phyloP scores from a whole-genome alignment of 129 eudicot species.

The Lactuca saligna region DNA sequence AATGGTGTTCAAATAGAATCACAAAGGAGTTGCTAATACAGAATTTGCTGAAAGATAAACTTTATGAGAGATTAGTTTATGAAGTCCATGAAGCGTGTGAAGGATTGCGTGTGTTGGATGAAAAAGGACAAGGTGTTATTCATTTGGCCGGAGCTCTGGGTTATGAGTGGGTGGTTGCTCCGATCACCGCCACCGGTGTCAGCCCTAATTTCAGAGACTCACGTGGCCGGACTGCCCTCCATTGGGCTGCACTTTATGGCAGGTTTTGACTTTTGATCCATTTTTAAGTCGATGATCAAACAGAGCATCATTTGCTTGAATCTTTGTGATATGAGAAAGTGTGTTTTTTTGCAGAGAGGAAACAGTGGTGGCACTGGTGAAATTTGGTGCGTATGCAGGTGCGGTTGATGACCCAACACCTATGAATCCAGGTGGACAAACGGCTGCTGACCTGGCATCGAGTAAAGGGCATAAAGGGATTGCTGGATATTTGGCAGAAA shows the following conservation, averaged over 20 bases:
- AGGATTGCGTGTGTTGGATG: conserved; percentile 30
- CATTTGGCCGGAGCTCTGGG: conserved; percentile 47
- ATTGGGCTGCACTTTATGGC: conserved; percentile 46
- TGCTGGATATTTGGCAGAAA: conserved; percentile 45
- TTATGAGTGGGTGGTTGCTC: conserved; percentile 38
- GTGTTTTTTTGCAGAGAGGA: conserved; percentile 30
- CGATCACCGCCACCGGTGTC: conserved; percentile 37
- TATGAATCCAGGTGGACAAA: conserved; percentile 32
- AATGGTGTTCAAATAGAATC: conserved; percentile 10
- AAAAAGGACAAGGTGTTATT: conserved; percentile 38
- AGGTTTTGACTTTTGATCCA: conserved; percentile 17
- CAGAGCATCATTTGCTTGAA: not conserved
- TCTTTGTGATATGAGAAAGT: not conserved
- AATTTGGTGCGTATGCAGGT: conserved; percentile 35
- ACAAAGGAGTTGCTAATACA: conserved; percentile 22
- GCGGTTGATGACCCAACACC: conserved; percentile 40
- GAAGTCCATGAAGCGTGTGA: conserved; percentile 27
- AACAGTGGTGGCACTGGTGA: conserved; percentile 30
- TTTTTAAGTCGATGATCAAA: not conserved
- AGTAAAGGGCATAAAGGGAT: conserved; percentile 41
- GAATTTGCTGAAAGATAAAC: conserved; percentile 39
- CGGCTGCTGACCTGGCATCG: conserved; percentile 43
- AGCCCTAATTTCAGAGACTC: conserved; percentile 40
- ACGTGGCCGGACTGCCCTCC: conserved; percentile 43
- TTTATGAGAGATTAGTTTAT: conserved; percentile 31